A percentile compares a stretch with the other conserved stretches of the same genome.
phyloP scores from a whole-genome alignment of 768 basidiomycete genomes.

The Boletus huronensis region DNA sequence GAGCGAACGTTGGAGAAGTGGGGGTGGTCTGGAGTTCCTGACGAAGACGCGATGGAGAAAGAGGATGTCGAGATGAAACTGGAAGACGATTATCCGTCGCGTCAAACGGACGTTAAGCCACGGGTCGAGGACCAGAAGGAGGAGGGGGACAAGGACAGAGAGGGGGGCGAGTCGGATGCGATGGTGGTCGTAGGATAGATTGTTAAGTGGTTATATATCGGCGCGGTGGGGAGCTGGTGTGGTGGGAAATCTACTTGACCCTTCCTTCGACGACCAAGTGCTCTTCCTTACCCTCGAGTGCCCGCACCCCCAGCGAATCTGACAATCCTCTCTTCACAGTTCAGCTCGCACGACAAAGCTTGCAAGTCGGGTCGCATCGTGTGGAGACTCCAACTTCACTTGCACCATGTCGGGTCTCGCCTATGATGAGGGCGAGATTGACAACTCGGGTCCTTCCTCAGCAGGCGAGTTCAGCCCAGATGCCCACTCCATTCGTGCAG shows the following conservation, averaged over 20 bases:
- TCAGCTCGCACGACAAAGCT: neutral
- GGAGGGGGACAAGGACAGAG: constrained; percentile 2
- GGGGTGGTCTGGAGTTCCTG: constrained; percentile 43
- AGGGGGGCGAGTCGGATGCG: constrained; percentile 3
- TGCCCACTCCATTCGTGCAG: neutral
- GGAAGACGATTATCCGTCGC: constrained; percentile 14
- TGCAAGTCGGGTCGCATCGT: neutral
- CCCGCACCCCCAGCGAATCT: neutral
- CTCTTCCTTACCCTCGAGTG: neutral
- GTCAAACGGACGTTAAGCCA: constrained; percentile 4
- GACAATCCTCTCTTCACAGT: neutral
- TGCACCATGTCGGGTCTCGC: constrained; percentile 30
- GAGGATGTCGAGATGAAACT: constrained; percentile 32
- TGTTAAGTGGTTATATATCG: neutral
- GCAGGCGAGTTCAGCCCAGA: constrained; percentile 3
- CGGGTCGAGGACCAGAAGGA: constrained; percentile 1
- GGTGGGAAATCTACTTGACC: constrained; percentile 15
- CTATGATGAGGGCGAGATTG: constrained; percentile 22
- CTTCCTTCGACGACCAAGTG: neutral
- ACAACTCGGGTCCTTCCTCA: constrained; percentile 5
- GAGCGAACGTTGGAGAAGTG: constrained; percentile 68
- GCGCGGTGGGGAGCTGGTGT: neutral
- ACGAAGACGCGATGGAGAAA: constrained; percentile 1
- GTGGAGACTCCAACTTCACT: neutral
- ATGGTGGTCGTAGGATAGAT: constrained; percentile 21